phyloP scores from a whole-genome alignment of 1,139 yeast species.

The Candida sanyaensis region DNA sequence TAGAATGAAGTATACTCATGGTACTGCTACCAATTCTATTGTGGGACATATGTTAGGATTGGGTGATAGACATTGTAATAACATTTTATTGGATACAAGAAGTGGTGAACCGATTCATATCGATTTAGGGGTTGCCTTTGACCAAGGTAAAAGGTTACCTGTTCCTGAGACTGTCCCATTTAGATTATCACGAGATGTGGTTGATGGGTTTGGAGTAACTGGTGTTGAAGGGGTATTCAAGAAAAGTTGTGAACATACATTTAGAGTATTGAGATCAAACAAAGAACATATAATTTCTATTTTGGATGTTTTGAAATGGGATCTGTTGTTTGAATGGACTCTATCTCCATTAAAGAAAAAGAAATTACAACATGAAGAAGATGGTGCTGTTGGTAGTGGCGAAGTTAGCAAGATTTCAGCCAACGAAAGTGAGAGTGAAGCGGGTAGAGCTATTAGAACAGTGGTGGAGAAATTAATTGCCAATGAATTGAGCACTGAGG shows the following conservation, averaged over 20 bases:
- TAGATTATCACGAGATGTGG: constrained; percentile 83
- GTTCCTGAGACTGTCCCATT: constrained; percentile 96
- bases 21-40: constrained; percentile 83
- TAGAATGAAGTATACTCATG: constrained; percentile 67
- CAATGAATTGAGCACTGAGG: constrained; percentile 75
- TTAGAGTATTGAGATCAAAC: constrained; percentile 66
- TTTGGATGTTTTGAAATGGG: constrained; percentile 84
- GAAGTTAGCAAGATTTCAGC: constrained; percentile 18
- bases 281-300: constrained; percentile 75
- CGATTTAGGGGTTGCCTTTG: constrained; percentile 95
- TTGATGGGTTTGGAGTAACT: constrained; percentile 88
- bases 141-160: constrained; percentile 80
- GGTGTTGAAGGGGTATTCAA: constrained; percentile 79
- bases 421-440: constrained; percentile 68
- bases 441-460: constrained; percentile 71
- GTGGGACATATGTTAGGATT: constrained; percentile 87
- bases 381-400: constrained; percentile 16
- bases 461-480: constrained; percentile 72
- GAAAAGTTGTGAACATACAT: constrained; percentile 72
- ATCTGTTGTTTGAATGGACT: constrained; percentile 91
- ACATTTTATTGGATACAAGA: constrained; percentile 72
- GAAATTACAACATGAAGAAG: constrained; percentile 51
- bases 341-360: constrained; percentile 68
- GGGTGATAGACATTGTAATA: constrained; percentile 94
- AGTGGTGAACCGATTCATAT: constrained; percentile 95